These are phyloP conservation scores for Talaromyces wortmannii DNA, from an alignment of 495 filamentous ascomycete species.

Conservation along the genomic window DNA sequence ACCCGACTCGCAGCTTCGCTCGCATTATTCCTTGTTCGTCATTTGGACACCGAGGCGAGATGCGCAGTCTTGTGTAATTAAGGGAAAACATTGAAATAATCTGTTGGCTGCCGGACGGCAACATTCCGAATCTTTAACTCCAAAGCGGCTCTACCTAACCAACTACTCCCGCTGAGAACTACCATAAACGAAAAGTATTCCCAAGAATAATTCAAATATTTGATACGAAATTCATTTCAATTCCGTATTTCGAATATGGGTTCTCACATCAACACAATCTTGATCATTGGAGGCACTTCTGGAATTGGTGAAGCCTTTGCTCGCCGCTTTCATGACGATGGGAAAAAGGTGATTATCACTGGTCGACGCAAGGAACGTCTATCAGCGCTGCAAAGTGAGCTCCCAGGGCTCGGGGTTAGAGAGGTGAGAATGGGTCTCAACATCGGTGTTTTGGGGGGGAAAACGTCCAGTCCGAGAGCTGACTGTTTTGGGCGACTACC, in stretches of 20 bases:
- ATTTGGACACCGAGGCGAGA: too few species aligned
- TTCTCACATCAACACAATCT: conserved; percentile 21
- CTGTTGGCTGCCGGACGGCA: too few species aligned
- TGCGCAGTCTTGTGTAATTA: too few species aligned
- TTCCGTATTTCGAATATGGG: not conserved
- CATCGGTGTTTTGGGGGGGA: not conserved
- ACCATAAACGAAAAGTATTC: too few species aligned
- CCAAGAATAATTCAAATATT: too few species aligned
- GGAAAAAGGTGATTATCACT: conserved; percentile 10
- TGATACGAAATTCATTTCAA: too few species aligned
- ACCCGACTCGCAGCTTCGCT: too few species aligned
- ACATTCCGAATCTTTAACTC: too few species aligned
- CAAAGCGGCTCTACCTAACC: too few species aligned
- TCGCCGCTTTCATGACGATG: conserved; percentile 9
- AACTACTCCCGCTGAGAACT: too few species aligned
- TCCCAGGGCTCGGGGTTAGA: conserved; percentile 21
- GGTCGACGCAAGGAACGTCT: conserved; percentile 15
- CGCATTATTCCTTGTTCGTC: too few species aligned
- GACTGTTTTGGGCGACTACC: not conserved
- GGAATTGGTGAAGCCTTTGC: conserved; percentile 12
- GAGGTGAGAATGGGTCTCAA: conserved; percentile 14
- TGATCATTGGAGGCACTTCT: conserved; percentile 43
- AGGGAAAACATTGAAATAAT: too few species aligned
- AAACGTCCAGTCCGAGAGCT: not conserved
- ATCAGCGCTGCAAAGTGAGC: conserved; percentile 13